Conservation (phyloP, 1,284 basidiomycete species). For the Cryptococcus neoformans region DNA sequence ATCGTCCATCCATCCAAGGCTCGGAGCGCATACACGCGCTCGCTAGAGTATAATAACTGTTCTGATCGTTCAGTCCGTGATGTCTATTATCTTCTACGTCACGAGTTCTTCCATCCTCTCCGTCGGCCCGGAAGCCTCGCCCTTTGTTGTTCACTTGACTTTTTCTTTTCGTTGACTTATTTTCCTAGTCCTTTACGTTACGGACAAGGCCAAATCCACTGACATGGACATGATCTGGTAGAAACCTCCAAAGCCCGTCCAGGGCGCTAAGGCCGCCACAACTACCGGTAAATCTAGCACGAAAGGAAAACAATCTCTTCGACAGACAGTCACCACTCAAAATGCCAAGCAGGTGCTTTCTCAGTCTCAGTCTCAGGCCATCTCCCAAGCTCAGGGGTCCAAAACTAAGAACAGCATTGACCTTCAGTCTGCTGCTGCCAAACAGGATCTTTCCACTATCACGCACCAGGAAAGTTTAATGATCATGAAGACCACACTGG, state of each 20-base stretch:
- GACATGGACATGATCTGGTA: background rate
- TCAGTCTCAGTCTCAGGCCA: background rate
- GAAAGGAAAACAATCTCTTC: background rate
- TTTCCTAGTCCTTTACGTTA: too few relatives aligned
- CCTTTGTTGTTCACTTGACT: too few relatives aligned
- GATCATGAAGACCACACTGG: slow-evolving; percentile 3
- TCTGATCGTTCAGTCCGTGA: too few relatives aligned
- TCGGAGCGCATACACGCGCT: background rate
- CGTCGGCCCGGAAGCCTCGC: too few relatives aligned
- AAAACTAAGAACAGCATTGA: background rate
- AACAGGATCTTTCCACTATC: slow-evolving; percentile 3
- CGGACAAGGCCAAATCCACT: too few relatives aligned
- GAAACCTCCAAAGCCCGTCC: slow-evolving; percentile 7
- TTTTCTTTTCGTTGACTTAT: too few relatives aligned
- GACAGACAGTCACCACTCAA: background rate
- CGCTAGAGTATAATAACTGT: too few relatives aligned
- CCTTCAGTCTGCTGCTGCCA: background rate
- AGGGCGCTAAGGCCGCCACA: background rate
- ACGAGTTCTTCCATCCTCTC: background rate
- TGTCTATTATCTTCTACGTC: background rate
- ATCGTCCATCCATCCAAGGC: background rate
- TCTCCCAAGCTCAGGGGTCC: background rate
- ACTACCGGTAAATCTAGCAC: background rate
- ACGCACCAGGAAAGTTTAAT: slow-evolving; percentile 9
- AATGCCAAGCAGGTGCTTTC: background rate